phyloP scores from a whole-genome alignment of 179 eudicot genomes.

The Actinidia polygama region DNA sequence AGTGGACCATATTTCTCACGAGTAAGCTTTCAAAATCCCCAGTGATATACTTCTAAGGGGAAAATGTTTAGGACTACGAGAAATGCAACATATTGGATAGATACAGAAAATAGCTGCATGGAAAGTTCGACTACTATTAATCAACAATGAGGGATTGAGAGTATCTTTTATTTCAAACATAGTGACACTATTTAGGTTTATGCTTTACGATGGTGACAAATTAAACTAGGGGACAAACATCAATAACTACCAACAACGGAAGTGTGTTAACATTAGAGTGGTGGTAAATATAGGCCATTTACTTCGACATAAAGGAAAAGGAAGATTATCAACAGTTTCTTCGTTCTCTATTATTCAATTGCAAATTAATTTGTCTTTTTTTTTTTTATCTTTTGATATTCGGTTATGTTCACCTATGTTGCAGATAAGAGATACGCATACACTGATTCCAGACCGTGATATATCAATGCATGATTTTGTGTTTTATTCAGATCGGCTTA shows the following conservation, averaged over 20 bases:
- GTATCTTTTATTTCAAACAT: background rate
- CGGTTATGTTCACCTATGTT: conserved; percentile 27
- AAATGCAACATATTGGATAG: background rate
- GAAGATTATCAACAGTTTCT: background rate
- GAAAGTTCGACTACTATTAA: background rate
- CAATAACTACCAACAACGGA: background rate
- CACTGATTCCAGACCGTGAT: conserved; percentile 81
- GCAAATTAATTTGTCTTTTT: no score
- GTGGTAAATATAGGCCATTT: background rate
- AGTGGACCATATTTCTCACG: no score
- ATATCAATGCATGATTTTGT: conserved; percentile 97
- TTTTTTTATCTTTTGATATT: background rate
- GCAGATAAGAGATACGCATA: conserved; percentile 89
- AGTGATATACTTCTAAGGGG: no score
- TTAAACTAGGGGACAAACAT: background rate
- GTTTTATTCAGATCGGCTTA: conserved; percentile 96
- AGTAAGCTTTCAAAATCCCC: no score
- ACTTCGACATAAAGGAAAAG: background rate
- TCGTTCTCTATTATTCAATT: no score
- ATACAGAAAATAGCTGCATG: background rate
- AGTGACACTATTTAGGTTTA: background rate
- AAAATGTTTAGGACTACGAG: background rate
- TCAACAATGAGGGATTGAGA: background rate
- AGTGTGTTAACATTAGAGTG: background rate
- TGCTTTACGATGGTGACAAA: background rate